phyloP scores from a whole-genome alignment of 805 yeast species.

The Candida nonsorbophila region DNA sequence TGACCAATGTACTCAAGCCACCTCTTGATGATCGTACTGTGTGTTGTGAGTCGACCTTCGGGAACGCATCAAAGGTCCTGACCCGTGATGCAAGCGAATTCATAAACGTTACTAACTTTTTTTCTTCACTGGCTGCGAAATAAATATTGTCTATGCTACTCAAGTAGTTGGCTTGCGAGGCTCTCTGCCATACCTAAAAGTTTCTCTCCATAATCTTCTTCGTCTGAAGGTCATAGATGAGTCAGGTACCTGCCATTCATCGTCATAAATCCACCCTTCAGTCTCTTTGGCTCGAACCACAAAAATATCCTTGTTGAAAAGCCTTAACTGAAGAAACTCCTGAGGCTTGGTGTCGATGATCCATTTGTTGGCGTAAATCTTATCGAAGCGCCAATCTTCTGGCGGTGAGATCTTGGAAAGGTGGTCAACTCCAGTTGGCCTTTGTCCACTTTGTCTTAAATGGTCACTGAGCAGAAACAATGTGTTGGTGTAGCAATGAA shows the following conservation, averaged over 20 bases:
- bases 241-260: constrained; percentile 11
- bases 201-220: constrained; percentile 50
- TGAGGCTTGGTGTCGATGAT: constrained; percentile 49
- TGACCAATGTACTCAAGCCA: constrained; percentile 62
- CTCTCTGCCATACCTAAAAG: constrained; percentile 38
- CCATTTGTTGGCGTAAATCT: constrained; percentile 55
- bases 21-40: constrained; percentile 74
- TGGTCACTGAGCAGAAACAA: constrained; percentile 50
- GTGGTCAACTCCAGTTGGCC: constrained; percentile 60
- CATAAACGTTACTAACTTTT: too few relatives aligned
- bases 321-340: constrained; percentile 48
- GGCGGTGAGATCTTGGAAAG: constrained; percentile 64
- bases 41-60: constrained; percentile 46
- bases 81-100: constrained; percentile 34
- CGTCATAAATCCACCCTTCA: constrained; percentile 51
- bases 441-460: constrained; percentile 33
- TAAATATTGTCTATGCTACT: too few relatives aligned
- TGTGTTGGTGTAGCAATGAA: constrained; percentile 49
- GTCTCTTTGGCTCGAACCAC: constrained; percentile 21
- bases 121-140: too few relatives aligned
- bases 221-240: constrained; percentile 49
- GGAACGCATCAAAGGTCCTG: constrained; percentile 42
- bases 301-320: constrained; percentile 15
- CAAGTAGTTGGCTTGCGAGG: constrained; percentile 7
- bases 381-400: constrained; percentile 64